Evolutionary conservation across 2,329 filamentous ascomycete species (phyloP).

Genomic region (Penicillium paneum): DNA sequence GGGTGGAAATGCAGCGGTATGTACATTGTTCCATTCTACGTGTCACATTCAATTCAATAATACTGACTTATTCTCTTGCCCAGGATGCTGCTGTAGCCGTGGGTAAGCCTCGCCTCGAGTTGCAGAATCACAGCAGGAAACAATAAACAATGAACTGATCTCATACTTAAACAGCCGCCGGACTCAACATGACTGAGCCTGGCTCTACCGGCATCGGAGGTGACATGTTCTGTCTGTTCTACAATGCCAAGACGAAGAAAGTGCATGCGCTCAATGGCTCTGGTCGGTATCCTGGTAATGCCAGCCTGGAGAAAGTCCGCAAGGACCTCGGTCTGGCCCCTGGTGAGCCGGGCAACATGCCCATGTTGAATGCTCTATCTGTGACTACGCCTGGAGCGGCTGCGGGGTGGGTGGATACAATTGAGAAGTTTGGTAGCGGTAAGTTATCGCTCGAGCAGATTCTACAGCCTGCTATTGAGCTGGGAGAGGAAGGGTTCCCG

Average conservation of each 20-base stretch:
- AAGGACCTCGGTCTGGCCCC: conserved; percentile 64
- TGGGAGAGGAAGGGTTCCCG: conserved; percentile 86
- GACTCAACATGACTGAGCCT: conserved; percentile 89
- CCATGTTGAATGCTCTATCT: conserved; percentile 71
- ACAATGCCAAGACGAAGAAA: conserved; percentile 75
- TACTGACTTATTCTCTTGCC: neutral
- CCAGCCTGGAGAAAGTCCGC: conserved; percentile 67
- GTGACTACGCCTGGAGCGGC: conserved; percentile 87
- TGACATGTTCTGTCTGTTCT: conserved; percentile 95
- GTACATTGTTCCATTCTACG: conserved; percentile 35
- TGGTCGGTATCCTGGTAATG: conserved; percentile 71
- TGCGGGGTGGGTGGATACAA: conserved; percentile 87
- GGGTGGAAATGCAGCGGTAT: conserved; percentile 88
- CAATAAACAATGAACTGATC: conserved; percentile 9
- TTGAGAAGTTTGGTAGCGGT: conserved; percentile 85
- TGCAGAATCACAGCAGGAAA: neutral
- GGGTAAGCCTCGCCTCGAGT: conserved; percentile 49
- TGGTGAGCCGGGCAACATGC: conserved; percentile 60
- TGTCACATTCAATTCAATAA: neutral
- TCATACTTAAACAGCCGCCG: conserved; percentile 61
- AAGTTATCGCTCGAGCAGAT: conserved; percentile 75
- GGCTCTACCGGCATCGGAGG: conserved; percentile 92
- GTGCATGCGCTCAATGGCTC: conserved; percentile 89
- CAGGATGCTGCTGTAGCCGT: conserved; percentile 96
- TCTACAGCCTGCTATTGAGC: conserved; percentile 74